Base-by-base conservation (phyloP, 2,329 filamentous ascomycete genomes). In the Bipolaris sorokiniana region DNA sequence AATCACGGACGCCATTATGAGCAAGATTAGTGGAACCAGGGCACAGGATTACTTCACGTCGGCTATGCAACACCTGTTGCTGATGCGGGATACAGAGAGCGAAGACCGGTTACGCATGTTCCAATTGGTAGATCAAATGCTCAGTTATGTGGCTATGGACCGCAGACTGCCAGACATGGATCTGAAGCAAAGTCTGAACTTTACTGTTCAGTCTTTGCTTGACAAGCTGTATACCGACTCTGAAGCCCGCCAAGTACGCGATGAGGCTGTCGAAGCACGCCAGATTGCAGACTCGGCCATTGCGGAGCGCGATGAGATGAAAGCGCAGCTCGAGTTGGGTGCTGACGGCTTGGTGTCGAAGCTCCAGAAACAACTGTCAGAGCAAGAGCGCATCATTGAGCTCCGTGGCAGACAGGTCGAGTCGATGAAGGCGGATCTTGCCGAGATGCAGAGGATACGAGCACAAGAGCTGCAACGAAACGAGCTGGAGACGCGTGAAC, bases 111-210 rank as follows among this genome's bases (percentile, higher is more conserved):
- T 97, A 60, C 88, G 92, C 47, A 95, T 97, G 89, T 99, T 98
- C 79, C 95, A 98, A 80, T 86, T 99, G 26, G 93, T 98, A 26
- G 95, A 99, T 78, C 89, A 91, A n/a, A 98, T 98, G 92, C 87
- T 99, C 64, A 97, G 92, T 77, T 98, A 98, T 77, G 94, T 99
- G 61, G 94, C 94, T 68, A 99, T 99, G 94, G 95, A 99, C 77
- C 87, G 95, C 72, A 86, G 95, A 62, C 79, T 98, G 63, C 95
- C 95, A 37, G 94, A 99, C 77, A 94, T 98, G 88, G 95, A 99
- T 76, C 85, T 99, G 58, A 97, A 97, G 81, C 94, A 98, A 77
- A 96, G 92, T 72, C 85, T 99, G 64, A 97, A 96, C 76, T 98
- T 98, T 71, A 97, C 94, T 0, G 95, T 99, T 9, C 95, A 98